Percentiles rank a stretch among this genome's conserved stretches.
phyloP scores from a whole-genome alignment of 345 rosid species.

The Gynandropsis gynandra region DNA sequence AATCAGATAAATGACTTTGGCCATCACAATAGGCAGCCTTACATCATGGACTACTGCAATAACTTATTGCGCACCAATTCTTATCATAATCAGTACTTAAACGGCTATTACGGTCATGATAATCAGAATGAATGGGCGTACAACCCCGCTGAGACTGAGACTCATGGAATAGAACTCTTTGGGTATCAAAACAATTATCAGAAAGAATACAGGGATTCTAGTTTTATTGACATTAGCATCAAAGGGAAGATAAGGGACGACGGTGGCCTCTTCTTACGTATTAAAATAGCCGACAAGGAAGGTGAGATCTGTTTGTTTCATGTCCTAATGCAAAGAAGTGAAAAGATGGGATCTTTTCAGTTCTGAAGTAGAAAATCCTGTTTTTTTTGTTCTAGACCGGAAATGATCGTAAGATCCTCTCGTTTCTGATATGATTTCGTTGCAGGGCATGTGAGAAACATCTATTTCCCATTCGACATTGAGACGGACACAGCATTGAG shows the following conservation, averaged over 20 bases:
- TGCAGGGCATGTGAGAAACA: constrained; percentile 70
- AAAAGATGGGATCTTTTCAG: not conserved
- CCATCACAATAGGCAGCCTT: constrained; percentile 39
- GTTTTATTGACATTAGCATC: constrained; percentile 57
- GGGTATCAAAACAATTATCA: constrained; percentile 61
- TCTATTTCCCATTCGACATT: constrained; percentile 75
- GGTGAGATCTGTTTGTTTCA: constrained; percentile 38
- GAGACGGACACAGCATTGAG: constrained; percentile 74
- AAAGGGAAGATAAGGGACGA: constrained; percentile 69
- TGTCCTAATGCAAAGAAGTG: constrained; percentile 1
- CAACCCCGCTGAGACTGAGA: constrained; percentile 42
- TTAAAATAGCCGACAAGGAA: constrained; percentile 74
- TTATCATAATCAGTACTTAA: constrained; percentile 29
- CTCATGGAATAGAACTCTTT: constrained; percentile 54
- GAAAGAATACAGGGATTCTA: constrained; percentile 29
- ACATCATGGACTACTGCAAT: constrained; percentile 27
- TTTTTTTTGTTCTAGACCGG: not conserved
- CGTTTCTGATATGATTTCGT: not conserved
- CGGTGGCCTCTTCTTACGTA: constrained; percentile 59
- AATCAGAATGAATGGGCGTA: constrained; percentile 43
- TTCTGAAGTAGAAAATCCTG: not conserved
- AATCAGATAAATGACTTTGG: constrained; percentile 31
- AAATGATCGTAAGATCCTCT: not conserved
- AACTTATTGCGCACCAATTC: constrained; percentile 26
- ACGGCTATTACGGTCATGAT: constrained; percentile 28